Evolutionary conservation across 1,139 yeast species (phyloP), one percentile per base, ranked within the genome.

Genomic region (Kodamaea alishanica): DNA sequence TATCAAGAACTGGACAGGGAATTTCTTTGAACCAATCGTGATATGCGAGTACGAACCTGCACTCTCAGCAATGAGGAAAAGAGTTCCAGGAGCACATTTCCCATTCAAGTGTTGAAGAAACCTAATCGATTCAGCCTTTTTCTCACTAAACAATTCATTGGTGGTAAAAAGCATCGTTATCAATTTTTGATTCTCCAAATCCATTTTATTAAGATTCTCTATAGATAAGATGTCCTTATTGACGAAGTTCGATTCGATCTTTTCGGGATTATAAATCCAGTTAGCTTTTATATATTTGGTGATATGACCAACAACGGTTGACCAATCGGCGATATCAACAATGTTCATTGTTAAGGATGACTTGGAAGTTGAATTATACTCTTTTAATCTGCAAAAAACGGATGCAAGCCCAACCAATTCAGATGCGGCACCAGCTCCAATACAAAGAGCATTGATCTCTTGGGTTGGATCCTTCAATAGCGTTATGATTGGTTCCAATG

Each of bases 361-460:
- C 11, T 56, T 44, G 1, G 70, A 60, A 2, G 55, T 58, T 1
- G 67, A 60, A 44, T 55, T 55, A 42, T 52, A 63, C 43, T 70
- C 76, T 50, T 75, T 73, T 10, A 70, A 56, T 40, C 76, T 60
- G 35, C 80, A 63, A 49, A 77, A 81, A 0, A 83, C 68, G 11
- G 89, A 73, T 0, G 79, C 79, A 32, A 86, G 54, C 0, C 86
- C 95, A 11, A 81, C 81, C 20, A 87, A 61, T 55, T 88, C 96
- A 1, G 90, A 86, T 2, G 90, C 85, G 0, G 96, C 96, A 20
- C 96, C 96, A 12, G 95, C 96, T 9, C 96, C 96, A 32, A 88
- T 71, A 50, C 84, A 77, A 29, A 87, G 57, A 0, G 81, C 76
- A 7, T 70, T 64, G 15, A 62, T 60, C 4, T 50, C 39, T 6